Percentiles rank a stretch among this genome's conserved stretches.
phyloP scores from a whole-genome alignment of 2,329 filamentous ascomycete species.

The Cordyceps fumosorosea region DNA sequence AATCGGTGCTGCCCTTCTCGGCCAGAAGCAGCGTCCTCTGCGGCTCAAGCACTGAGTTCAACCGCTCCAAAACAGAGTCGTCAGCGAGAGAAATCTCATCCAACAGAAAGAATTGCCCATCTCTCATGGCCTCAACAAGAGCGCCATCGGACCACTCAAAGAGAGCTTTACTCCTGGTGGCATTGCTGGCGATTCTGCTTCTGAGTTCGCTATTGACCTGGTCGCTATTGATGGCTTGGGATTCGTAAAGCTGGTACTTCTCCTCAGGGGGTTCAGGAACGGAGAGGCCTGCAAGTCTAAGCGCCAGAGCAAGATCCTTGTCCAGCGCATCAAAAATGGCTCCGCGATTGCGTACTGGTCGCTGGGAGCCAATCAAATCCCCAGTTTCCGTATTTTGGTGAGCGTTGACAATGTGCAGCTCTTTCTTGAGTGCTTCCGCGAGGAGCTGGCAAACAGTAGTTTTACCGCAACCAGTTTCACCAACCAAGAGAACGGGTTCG shows the following conservation, averaged over 20 bases:
- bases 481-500: constrained; percentile 89
- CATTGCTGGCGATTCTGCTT: constrained; percentile 40
- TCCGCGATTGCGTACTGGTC: constrained; percentile 80
- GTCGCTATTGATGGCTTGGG: constrained; percentile 35
- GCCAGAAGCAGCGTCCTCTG: constrained; percentile 80
- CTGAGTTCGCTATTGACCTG: constrained; percentile 43
- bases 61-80: constrained; percentile 89
- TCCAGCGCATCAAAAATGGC: constrained; percentile 61
- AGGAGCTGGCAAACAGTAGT: constrained; percentile 93
- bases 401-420: constrained; percentile 87
- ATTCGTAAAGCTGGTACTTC: constrained; percentile 51
- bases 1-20: constrained; percentile 84
- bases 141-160: constrained; percentile 97
- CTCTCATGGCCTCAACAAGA: constrained; percentile 87
- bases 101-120: constrained; percentile 83
- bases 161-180: constrained; percentile 67
- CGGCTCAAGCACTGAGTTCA: constrained; percentile 94
- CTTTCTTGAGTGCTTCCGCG: constrained; percentile 68
- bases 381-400: constrained; percentile 98
- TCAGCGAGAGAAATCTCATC: constrained; percentile 98
- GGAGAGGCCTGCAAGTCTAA: constrained; percentile 36
- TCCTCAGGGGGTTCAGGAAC: constrained; percentile 41
- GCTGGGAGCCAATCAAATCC: constrained; percentile 90
- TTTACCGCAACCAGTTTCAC: constrained; percentile 96
- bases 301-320: constrained; percentile 48